phyloP scores from a whole-genome alignment of 257 asterid species.

The Coffea canephora region DNA sequence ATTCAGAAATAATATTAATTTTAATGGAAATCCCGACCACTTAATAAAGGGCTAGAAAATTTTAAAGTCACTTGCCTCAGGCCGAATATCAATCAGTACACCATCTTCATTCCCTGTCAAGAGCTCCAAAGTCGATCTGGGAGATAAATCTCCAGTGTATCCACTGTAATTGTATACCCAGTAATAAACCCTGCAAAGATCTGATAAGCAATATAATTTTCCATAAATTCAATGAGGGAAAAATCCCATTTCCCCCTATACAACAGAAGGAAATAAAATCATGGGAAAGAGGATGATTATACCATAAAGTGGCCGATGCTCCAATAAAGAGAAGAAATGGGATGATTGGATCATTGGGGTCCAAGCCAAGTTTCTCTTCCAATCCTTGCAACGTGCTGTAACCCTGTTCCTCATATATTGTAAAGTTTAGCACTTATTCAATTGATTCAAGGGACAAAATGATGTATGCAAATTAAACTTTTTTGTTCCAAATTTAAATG shows the following conservation, averaged over 20 bases:
- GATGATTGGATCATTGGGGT: constrained; percentile 79
- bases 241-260: constrained; percentile 6
- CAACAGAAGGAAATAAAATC: constrained; percentile 13
- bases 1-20: background rate
- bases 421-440: constrained; percentile 9
- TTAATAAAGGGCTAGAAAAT: constrained; percentile 27
- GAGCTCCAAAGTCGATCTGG: constrained; percentile 66
- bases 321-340: constrained; percentile 66
- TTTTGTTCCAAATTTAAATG: background rate
- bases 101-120: constrained; percentile 59
- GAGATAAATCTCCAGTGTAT: constrained; percentile 89
- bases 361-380: constrained; percentile 67
- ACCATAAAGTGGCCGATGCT: constrained; percentile 75
- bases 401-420: constrained; percentile 43
- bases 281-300: constrained; percentile 32
- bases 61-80: constrained; percentile 78
- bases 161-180: constrained; percentile 73
- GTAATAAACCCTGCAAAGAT: constrained; percentile 93
- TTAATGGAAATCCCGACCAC: background rate
- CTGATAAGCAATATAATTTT: constrained; percentile 80
- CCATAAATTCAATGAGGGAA: constrained; percentile 28
- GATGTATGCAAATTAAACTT: background rate
- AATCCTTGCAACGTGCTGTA: constrained; percentile 53
- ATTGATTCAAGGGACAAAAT: background rate
- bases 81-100: constrained; percentile 83